phyloP scores from a whole-genome alignment of 2,329 filamentous ascomycete genomes.

The Neofusicoccum umdonicola region DNA sequence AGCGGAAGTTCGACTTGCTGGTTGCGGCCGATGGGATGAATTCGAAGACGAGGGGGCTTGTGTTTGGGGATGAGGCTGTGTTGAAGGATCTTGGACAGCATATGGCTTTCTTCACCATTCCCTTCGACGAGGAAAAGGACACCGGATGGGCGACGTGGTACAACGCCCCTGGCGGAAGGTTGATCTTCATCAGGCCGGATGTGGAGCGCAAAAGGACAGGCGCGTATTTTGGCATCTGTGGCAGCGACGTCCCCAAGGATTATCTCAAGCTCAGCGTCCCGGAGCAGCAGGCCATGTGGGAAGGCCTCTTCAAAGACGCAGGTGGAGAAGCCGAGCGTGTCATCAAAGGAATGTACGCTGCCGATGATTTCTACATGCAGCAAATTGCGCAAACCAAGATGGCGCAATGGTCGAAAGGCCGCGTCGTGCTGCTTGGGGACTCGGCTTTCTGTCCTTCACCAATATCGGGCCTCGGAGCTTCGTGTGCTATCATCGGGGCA shows the following conservation, averaged over 20 bases:
- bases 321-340: constrained; percentile 40
- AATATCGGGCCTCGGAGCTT: constrained; percentile 30
- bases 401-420: constrained; percentile 32
- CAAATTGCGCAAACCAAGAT: constrained; percentile 42
- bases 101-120: constrained; percentile 33
- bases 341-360: constrained; percentile 38
- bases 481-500: constrained; percentile 37
- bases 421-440: constrained; percentile 39
- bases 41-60: constrained; percentile 28
- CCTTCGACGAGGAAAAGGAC: constrained; percentile 21
- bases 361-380: constrained; percentile 47
- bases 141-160: constrained; percentile 29
- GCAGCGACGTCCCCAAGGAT: constrained; percentile 24
- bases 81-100: constrained; percentile 28
- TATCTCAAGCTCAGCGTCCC: constrained; percentile 21
- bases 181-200: constrained; percentile 26
- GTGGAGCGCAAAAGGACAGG: constrained; percentile 24
- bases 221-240: constrained; percentile 24
- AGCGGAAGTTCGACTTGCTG: constrained; percentile 26
- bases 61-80: constrained; percentile 27
- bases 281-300: constrained; percentile 26
- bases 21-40: constrained; percentile 33
- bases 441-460: constrained; percentile 39
- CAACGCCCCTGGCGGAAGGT: constrained; percentile 24
- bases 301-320: constrained; percentile 31